A percentile compares a stretch with the other conserved stretches of the same genome.
Evolutionary conservation across 768 basidiomycete species (phyloP).

Genomic region (Tricholoma flavovirens): DNA sequence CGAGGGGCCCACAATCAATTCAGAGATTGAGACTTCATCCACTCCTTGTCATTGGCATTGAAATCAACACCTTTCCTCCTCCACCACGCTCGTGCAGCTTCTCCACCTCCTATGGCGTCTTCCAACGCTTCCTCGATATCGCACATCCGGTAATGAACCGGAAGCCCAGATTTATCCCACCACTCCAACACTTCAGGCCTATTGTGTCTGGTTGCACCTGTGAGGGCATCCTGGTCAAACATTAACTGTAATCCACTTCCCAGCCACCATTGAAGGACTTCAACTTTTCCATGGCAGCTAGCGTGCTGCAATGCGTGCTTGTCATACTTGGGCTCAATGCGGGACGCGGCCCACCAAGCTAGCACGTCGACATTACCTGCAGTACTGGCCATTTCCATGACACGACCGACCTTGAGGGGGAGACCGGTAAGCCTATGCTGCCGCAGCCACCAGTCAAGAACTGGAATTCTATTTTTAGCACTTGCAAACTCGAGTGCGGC

Average conservation of each 20-base stretch:
- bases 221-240: conserved; percentile 76
- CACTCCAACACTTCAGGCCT: conserved; percentile 79
- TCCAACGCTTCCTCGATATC: conserved; percentile 90
- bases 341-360: conserved; percentile 82
- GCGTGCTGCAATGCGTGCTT: conserved; percentile 72
- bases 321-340: conserved; percentile 76
- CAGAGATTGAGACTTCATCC: conserved; percentile 78
- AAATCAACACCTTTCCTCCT: conserved; percentile 75
- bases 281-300: conserved; percentile 72
- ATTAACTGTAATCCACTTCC: conserved; percentile 69
- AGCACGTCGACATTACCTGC: conserved; percentile 71
- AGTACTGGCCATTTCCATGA: conserved; percentile 80
- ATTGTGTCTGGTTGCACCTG: conserved; percentile 77
- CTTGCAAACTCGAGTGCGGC: conserved; percentile 76
- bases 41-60: conserved; percentile 78
- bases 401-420: conserved; percentile 75
- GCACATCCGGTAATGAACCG: conserved; percentile 84
- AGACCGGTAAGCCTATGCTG: conserved; percentile 44
- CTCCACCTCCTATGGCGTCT: conserved; percentile 79
- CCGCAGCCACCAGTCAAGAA: conserved; percentile 81
- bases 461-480: conserved; percentile 66
- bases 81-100: conserved; percentile 78
- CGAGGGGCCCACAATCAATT: conserved; percentile 39
- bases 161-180: conserved; percentile 79
- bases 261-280: conserved; percentile 82